phyloP scores from a whole-genome alignment of 202 grass and related monocot genomes.

The Panicum virgatum region DNA sequence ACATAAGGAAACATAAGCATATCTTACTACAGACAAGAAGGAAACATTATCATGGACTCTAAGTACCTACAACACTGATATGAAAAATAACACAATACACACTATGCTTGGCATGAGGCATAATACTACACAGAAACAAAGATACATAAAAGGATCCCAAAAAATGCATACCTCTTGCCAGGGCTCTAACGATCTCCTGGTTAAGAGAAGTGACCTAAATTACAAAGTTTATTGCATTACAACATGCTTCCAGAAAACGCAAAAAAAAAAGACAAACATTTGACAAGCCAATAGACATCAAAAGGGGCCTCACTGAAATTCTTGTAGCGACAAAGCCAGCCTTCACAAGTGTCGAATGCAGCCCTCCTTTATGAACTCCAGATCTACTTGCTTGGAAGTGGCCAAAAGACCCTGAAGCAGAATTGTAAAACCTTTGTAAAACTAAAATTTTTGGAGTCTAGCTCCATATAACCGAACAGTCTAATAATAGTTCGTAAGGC shows the following conservation, averaged over 20 bases:
- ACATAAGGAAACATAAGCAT: constrained; percentile 20
- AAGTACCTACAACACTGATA: background rate
- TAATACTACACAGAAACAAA: constrained; percentile 19
- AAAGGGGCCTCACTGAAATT: constrained; percentile 74
- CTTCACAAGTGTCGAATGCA: constrained; percentile 76
- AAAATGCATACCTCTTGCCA: constrained; percentile 72
- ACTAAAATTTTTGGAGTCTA: background rate
- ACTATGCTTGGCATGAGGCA: background rate
- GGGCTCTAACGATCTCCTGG: constrained; percentile 91
- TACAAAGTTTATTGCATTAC: constrained; percentile 24
- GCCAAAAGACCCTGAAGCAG: constrained; percentile 81
- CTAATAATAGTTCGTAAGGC: background rate
- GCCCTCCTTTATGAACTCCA: constrained; percentile 85
- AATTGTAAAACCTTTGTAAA: too few species aligned
- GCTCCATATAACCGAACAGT: background rate
- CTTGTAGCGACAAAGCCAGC: constrained; percentile 94
- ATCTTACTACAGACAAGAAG: constrained; percentile 5
- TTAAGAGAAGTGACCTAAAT: constrained; percentile 95
- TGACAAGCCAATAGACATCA: background rate
- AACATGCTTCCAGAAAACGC: constrained; percentile 13
- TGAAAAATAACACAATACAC: background rate
- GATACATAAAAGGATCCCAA: background rate
- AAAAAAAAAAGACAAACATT: constrained; percentile 21
- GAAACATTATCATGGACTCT: constrained; percentile 8
- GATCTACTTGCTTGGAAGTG: constrained; percentile 98